Evolutionary conservation across 2,329 filamentous ascomycete species (phyloP).

Genomic region (Aspergillus tamarii): DNA sequence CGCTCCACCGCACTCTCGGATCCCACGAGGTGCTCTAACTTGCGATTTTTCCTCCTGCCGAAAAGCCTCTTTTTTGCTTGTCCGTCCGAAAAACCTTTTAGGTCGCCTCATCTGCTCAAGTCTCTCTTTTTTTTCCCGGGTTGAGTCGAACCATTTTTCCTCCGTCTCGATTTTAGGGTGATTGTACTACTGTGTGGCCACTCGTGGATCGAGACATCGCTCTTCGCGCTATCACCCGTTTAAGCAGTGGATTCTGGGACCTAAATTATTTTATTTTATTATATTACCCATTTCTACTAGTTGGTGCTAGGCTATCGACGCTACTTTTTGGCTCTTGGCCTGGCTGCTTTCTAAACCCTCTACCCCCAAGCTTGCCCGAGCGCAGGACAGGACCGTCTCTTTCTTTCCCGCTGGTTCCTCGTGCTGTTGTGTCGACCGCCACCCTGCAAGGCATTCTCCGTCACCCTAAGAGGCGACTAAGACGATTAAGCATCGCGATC

Average conservation of each 20-base stretch:
- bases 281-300: constrained; percentile 15
- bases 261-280: constrained; percentile 17
- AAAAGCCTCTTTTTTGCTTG: constrained; percentile 26
- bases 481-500: constrained; percentile 44
- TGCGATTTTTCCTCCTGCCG: constrained; percentile 31
- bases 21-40: constrained; percentile 40
- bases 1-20: constrained; percentile 41
- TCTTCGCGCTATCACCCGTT: constrained; percentile 29
- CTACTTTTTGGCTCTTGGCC: constrained; percentile 10
- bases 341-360: constrained; percentile 28
- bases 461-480: constrained; percentile 42
- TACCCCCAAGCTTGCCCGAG: constrained; percentile 21
- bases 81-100: constrained; percentile 33
- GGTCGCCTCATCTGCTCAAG: constrained; percentile 32
- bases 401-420: constrained; percentile 36
- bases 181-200: constrained; percentile 29
- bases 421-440: constrained; percentile 37
- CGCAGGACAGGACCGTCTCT: constrained; percentile 27
- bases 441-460: constrained; percentile 42
- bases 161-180: constrained; percentile 31
- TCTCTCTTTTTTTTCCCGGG: constrained; percentile 30
- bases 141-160: constrained; percentile 30
- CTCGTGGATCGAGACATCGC: constrained; percentile 28
- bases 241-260: constrained; percentile 24
- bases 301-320: constrained; percentile 14